Percentiles rank a stretch among this genome's conserved stretches.
Evolutionary conservation across 306 rosid genomes (phyloP).

Genomic region (Begonia peltatifolia): DNA sequence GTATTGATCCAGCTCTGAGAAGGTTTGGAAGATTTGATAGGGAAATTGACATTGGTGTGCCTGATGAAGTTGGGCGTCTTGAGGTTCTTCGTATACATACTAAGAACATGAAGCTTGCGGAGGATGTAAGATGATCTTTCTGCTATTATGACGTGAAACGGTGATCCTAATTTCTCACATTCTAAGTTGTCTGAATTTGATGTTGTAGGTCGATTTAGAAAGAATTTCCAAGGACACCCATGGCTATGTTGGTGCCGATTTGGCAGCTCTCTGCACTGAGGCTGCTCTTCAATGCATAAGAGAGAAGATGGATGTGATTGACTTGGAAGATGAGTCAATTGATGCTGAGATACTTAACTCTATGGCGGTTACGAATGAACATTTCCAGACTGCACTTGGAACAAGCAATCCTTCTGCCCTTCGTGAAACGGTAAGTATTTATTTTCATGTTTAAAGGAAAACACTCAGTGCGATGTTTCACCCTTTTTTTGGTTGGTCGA

Average conservation of each 20-base stretch:
- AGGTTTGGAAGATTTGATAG: slow-evolving; percentile 65
- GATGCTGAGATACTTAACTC: slow-evolving; percentile 55
- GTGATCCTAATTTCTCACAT: too few species aligned
- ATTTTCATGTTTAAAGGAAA: not conserved
- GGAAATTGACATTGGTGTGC: slow-evolving; percentile 62
- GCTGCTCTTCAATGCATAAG: slow-evolving; percentile 63
- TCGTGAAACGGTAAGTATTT: slow-evolving; percentile 47
- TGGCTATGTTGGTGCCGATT: slow-evolving; percentile 66
- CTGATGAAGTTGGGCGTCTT: slow-evolving; percentile 56
- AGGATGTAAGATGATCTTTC: slow-evolving; percentile 28
- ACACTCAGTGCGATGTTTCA: too few species aligned
- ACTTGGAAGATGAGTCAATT: slow-evolving; percentile 53
- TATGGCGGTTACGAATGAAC: slow-evolving; percentile 54
- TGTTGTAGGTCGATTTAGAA: slow-evolving; percentile 40
- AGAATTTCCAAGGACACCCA: slow-evolving; percentile 46
- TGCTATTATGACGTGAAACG: too few species aligned
- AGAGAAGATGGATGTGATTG: slow-evolving; percentile 61
- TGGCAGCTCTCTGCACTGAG: slow-evolving; percentile 67
- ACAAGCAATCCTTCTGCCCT: slow-evolving; percentile 62
- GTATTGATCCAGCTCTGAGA: slow-evolving; percentile 52
- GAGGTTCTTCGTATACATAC: slow-evolving; percentile 65
- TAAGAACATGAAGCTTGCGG: slow-evolving; percentile 60
- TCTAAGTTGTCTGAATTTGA: not conserved
- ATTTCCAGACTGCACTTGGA: slow-evolving; percentile 64
- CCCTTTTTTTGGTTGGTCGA: not conserved